These are phyloP conservation scores for Apiospora kogelbergensis DNA, from an alignment of 2,329 filamentous ascomycete genomes.

Conservation along the genomic window DNA sequence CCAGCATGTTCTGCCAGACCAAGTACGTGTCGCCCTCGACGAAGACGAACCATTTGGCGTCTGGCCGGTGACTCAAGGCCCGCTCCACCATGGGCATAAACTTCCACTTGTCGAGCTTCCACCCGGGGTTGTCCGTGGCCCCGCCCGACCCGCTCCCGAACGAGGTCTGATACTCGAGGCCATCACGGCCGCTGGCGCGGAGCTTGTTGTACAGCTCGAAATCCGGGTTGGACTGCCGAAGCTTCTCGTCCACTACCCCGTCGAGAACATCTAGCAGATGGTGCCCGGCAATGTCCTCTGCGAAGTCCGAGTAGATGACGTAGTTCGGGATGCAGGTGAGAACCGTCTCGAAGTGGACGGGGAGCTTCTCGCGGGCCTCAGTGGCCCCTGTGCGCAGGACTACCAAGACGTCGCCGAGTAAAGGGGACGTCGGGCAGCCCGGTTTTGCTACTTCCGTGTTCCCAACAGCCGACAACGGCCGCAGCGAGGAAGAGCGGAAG, in stretches of 20 bases:
- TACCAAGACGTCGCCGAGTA: slow-evolving; percentile 48
- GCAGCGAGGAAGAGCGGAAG: not conserved
- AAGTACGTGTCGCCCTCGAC: slow-evolving; percentile 60
- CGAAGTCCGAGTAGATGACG: slow-evolving; percentile 59
- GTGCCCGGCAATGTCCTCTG: slow-evolving; percentile 49
- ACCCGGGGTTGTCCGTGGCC: slow-evolving; percentile 32
- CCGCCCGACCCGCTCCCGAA: not conserved
- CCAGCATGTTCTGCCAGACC: slow-evolving; percentile 51
- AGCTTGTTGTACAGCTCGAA: slow-evolving; percentile 52
- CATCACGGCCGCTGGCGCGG: slow-evolving; percentile 39
- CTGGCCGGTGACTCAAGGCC: slow-evolving; percentile 36
- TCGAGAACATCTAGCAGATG: slow-evolving; percentile 49
- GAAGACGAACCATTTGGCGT: slow-evolving; percentile 59
- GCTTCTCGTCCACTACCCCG: slow-evolving; percentile 36
- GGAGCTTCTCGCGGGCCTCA: slow-evolving; percentile 54
- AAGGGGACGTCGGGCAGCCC: not conserved
- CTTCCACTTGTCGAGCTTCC: slow-evolving; percentile 59
- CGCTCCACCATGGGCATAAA: slow-evolving; percentile 55
- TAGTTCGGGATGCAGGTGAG: slow-evolving; percentile 56
- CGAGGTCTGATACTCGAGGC: slow-evolving; percentile 30
- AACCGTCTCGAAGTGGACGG: slow-evolving; percentile 52
- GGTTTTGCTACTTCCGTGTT: too few species aligned
- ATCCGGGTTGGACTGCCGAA: slow-evolving; percentile 41
- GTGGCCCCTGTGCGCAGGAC: slow-evolving; percentile 60
- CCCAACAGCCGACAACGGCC: too few species aligned